Evolutionary conservation across 805 yeast species (phyloP).

Genomic region (Yarrowia deformans): DNA sequence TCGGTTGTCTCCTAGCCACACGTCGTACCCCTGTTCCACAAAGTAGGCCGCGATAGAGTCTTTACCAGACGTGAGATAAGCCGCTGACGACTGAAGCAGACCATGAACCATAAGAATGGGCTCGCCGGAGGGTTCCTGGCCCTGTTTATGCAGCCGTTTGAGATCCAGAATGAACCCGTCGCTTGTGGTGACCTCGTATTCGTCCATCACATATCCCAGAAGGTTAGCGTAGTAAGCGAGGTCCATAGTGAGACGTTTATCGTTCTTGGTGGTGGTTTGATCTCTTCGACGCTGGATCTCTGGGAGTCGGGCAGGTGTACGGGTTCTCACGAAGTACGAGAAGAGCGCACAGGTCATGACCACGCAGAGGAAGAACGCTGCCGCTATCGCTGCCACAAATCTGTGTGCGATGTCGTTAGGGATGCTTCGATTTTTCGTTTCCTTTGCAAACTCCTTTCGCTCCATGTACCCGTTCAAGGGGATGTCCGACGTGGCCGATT

Average conservation of each 20-base stretch:
- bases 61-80: constrained; percentile 82
- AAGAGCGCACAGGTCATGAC: constrained; percentile 37
- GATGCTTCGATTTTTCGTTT: neutral
- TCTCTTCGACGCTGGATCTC: constrained; percentile 47
- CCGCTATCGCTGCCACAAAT: constrained; percentile 14
- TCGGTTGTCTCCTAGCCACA: constrained; percentile 91
- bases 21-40: constrained; percentile 71
- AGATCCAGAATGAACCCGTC: constrained; percentile 82
- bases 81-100: constrained; percentile 82
- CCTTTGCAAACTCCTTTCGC: constrained; percentile 8
- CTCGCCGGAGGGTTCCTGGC: constrained; percentile 43
- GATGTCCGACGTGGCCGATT: constrained; percentile 12
- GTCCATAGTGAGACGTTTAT: constrained; percentile 57
- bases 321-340: constrained; percentile 10
- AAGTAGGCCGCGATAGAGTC: constrained; percentile 72
- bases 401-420: constrained; percentile 18
- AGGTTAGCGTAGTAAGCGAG: constrained; percentile 72
- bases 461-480: constrained; percentile 12
- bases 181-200: constrained; percentile 67
- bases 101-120: constrained; percentile 89
- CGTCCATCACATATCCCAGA: constrained; percentile 65
- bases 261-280: constrained; percentile 45
- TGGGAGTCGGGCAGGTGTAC: constrained; percentile 31
- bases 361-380: constrained; percentile 26
- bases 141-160: constrained; percentile 63